Conservation (phyloP, 352 stramenopile species). For the Pythium pyrilobum region DNA sequence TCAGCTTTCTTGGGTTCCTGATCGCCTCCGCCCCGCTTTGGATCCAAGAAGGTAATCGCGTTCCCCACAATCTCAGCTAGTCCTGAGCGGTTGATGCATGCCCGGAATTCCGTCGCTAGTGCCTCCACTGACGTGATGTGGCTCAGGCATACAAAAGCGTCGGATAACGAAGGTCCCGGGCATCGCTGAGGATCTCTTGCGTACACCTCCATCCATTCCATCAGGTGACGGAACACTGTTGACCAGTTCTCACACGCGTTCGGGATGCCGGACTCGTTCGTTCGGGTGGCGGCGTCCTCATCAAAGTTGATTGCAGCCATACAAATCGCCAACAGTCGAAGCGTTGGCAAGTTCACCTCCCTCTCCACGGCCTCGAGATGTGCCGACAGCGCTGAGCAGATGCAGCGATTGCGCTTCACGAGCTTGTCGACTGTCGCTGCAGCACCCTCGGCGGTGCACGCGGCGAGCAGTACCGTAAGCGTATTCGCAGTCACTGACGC, state of each 20-base stretch:
- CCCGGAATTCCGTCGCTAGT: slow-evolving; percentile 25
- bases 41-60: slow-evolving; percentile 33
- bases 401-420: slow-evolving; percentile 15
- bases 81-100: slow-evolving; percentile 28
- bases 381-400: slow-evolving; percentile 34
- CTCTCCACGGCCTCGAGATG: slow-evolving; percentile 55
- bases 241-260: slow-evolving; percentile 31
- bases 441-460: background rate
- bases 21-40: background rate
- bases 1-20: background rate
- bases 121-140: slow-evolving; percentile 29
- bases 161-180: slow-evolving; percentile 23
- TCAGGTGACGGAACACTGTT: slow-evolving; percentile 35
- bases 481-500: slow-evolving; percentile 33
- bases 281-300: background rate
- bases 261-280: background rate
- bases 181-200: slow-evolving; percentile 35
- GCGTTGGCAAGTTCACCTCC: slow-evolving; percentile 32
- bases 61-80: slow-evolving; percentile 44
- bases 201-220: slow-evolving; percentile 75
- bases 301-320: slow-evolving; percentile 14
- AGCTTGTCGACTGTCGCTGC: background rate
- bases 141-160: slow-evolving; percentile 39
- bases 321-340: slow-evolving; percentile 40
- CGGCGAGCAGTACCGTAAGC: slow-evolving; percentile 31